Base-by-base conservation (phyloP, 495 filamentous ascomycete species). In the Neurospora sp. region DNA sequence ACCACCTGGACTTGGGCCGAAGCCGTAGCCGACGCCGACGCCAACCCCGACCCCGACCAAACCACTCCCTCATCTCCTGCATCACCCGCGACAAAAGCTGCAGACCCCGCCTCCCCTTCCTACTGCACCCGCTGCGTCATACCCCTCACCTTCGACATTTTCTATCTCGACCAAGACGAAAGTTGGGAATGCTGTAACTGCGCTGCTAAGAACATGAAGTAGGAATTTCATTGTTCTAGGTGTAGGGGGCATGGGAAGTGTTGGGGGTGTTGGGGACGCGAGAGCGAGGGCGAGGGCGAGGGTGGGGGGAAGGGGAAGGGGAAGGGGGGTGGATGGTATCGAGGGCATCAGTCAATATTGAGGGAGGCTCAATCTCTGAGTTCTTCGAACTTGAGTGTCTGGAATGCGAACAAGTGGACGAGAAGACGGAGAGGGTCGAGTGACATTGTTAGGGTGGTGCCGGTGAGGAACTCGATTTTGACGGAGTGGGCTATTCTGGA, bases 141-240 rank as follows among this genome's bases (percentile, higher is more conserved):
- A 66, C 54, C 54, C 5, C 7, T 66, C 54, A 66, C 7, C 54
- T 18, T 66, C 31, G 54, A 18, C 54, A 8, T 31, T 3, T 66
- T 14, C 7, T 66, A 18, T 66, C 54, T 66, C 11, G 27, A 66
- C 54, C 12, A 35, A 2, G 54, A 66, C 54, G 14, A 66, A 4
- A 5, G 54, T 8, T 75, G 75, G 75, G 73, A 69, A 27, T 77
- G 75, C 74, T 77, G 75, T 12, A 9, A 20, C 10, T 77, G 75
- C 16, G 16, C 11, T n/a, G 9, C 11, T 10, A 11, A 39, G 0
- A 75, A 73, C 44, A 37, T 31, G 9, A 18, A 35, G 42, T 75
- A n/a, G 31, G 74, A 72, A 70, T 73, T 74, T 14, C 1, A 40
- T 11, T 75, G 75, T 70, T 40, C 42, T n/a, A 4, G 9, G 18